These are phyloP conservation scores for Aristolochia fimbriata DNA, from an alignment of 164 flowering plant genomes.

Conservation along the genomic window DNA sequence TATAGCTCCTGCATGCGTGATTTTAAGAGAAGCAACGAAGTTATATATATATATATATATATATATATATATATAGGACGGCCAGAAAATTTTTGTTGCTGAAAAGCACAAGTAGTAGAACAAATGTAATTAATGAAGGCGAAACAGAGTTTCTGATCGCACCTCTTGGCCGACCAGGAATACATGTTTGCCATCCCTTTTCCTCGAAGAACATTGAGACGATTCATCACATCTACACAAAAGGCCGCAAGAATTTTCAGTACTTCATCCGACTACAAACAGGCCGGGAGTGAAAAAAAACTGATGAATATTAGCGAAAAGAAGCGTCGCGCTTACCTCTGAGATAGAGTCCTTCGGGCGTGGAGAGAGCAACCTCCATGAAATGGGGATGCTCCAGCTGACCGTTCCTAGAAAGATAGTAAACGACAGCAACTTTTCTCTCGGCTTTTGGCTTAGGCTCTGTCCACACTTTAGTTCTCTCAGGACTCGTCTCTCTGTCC, in stretches of 20 bases:
- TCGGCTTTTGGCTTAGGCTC: slow-evolving; percentile 21
- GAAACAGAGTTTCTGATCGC: not conserved
- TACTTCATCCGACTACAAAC: not conserved
- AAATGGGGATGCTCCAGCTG: slow-evolving; percentile 95
- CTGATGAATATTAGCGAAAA: not conserved
- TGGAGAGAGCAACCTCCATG: slow-evolving; percentile 87
- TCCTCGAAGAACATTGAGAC: slow-evolving; percentile 67
- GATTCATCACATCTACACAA: slow-evolving; percentile 71
- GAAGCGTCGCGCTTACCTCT: slow-evolving; percentile 26
- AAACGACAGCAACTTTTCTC: slow-evolving; percentile 65
- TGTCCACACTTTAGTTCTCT: slow-evolving; percentile 30
- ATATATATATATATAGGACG: no score
- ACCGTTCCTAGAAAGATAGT: slow-evolving; percentile 74
- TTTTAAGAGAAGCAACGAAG: not conserved
- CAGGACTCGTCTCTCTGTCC: slow-evolving; percentile 23
- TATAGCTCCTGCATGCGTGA: slow-evolving; percentile 57
- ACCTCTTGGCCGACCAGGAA: slow-evolving; percentile 87
- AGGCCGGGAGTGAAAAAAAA: not conserved
- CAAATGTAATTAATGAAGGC: no score
- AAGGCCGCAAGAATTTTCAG: not conserved
- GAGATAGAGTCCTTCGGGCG: slow-evolving; percentile 63
- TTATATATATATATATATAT: no score
- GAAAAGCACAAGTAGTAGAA: no score
- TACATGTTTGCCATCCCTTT: slow-evolving; percentile 72
- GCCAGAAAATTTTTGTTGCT: no score